Percentiles rank a stretch among this genome's conserved stretches.
These are phyloP conservation scores for Multifurca ochricompacta DNA, from an alignment of 768 basidiomycete species.

Conservation along the genomic window DNA sequence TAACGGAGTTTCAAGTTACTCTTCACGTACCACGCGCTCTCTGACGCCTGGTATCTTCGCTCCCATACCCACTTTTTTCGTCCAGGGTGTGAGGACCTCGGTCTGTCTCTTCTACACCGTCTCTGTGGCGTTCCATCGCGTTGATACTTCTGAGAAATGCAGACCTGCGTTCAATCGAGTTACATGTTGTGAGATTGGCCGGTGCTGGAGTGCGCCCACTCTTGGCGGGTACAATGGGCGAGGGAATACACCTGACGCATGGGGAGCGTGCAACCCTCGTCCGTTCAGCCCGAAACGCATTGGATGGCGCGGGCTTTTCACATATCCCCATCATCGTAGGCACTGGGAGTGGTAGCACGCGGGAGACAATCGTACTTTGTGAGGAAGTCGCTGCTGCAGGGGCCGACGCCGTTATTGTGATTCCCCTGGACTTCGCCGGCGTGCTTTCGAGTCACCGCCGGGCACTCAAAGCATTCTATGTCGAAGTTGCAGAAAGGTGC, in stretches of 20 bases:
- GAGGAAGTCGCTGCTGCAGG: conserved; percentile 76
- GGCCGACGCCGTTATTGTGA: conserved; percentile 82
- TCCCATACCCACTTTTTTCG: conserved; percentile 82
- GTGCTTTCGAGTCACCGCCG: conserved; percentile 49
- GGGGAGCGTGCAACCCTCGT: conserved; percentile 61
- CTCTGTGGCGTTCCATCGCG: not conserved
- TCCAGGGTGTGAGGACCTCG: conserved; percentile 69
- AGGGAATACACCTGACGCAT: conserved; percentile 67
- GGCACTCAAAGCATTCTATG: conserved; percentile 74
- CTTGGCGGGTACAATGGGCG: conserved; percentile 78
- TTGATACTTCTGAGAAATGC: not conserved
- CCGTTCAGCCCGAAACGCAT: conserved; percentile 54
- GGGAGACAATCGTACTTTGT: conserved; percentile 70
- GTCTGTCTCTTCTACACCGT: conserved; percentile 35
- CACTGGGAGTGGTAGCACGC: conserved; percentile 76
- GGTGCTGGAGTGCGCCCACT: conserved; percentile 63
- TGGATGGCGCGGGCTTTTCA: conserved; percentile 56
- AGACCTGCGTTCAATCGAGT: conserved; percentile 64
- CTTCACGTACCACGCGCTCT: conserved; percentile 36
- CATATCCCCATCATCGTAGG: conserved; percentile 70
- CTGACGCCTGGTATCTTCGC: conserved; percentile 74
- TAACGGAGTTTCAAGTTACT: conserved; percentile 25
- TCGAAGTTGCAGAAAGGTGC: conserved; percentile 68
- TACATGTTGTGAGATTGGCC: conserved; percentile 58
- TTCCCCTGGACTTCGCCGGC: conserved; percentile 83